Base-by-base conservation (phyloP, 2,329 filamentous ascomycete genomes). In the Arachnopeziza araneosa region DNA sequence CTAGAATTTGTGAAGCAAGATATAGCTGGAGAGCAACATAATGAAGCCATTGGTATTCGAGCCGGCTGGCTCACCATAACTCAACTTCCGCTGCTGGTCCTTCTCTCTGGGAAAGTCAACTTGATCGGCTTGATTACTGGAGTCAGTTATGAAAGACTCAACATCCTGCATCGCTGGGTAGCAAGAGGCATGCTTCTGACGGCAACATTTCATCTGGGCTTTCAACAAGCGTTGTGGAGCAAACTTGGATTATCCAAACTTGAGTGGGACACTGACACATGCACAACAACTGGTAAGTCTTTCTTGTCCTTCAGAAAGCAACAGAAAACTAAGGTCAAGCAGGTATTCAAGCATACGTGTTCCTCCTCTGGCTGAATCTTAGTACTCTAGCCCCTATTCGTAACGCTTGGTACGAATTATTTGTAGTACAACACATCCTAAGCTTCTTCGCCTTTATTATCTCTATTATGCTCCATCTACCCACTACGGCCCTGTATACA, bases 381-480 rank as follows among this genome's bases (percentile, higher is more conserved):
- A 50, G 36, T 21, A 55, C 52, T 24, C 57, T 59, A 2, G 52
- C 57, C 9, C 57, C 57, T 22, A 55, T 59, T 21, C 57, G 57
- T 23, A 54, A 55, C 17, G 52, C 44, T 21, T 54, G 48, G 24
- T 59, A 59, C 48, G 57, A 59, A 50, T 52, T 59, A 44, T 59
- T 59, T 24, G 44, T 59, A 8, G 51, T 59, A n/a, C 57, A 59
- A 52, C 57, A 59, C n/a, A 59, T 59, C 9, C 24, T 55, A 6
- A 51, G 36, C 1, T 54, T 55, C 21, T 21, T 54, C 22, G 52
- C 24, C 21, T 54, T 59, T 24, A 51, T 59, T 17, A 51, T 48
- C 2, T 55, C 49, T 17, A 22, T 59, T 19, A 55, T 55, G 52
- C 52, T 59, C 2, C 57, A 59, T 23, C 44, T 59, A 1, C 57